These are phyloP conservation scores for Ascosphaera apis DNA, from an alignment of 2,329 filamentous ascomycete genomes.

Conservation along the genomic window DNA sequence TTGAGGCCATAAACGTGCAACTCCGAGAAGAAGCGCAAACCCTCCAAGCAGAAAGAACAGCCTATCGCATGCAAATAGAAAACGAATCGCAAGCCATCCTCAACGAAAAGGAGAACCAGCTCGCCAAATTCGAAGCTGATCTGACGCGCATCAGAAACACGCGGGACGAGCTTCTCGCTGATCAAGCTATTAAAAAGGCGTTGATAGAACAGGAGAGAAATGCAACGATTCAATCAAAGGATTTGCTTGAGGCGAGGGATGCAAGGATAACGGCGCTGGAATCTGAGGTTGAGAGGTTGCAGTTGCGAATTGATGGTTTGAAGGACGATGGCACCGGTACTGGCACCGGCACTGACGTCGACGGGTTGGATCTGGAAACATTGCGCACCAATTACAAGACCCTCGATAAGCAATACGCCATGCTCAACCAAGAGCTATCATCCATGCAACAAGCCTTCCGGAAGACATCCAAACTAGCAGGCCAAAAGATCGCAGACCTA, in stretches of 20 bases:
- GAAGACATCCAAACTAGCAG: conserved; percentile 62
- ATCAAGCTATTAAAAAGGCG: conserved; percentile 56
- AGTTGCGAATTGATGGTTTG: conserved; percentile 29
- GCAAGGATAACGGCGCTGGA: conserved; percentile 64
- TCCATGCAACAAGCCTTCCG: conserved; percentile 82
- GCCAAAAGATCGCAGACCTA: conserved; percentile 67
- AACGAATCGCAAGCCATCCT: conserved; percentile 51
- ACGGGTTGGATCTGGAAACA: conserved; percentile 39
- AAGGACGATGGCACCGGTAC: conserved; percentile 10
- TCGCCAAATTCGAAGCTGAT: conserved; percentile 62
- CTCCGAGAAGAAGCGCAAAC: conserved; percentile 68
- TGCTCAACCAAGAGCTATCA: conserved; percentile 69
- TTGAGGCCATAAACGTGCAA: conserved; percentile 72
- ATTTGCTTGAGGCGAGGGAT: conserved; percentile 56
- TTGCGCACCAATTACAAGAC: conserved; percentile 50
- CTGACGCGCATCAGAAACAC: conserved; percentile 63
- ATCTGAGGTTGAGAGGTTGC: conserved; percentile 53
- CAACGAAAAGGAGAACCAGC: conserved; percentile 57
- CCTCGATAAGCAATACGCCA: conserved; percentile 55
- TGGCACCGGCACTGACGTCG: conserved; percentile 26
- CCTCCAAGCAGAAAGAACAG: conserved; percentile 60
- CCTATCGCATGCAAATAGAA: conserved; percentile 60
- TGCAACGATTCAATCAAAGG: conserved; percentile 51
- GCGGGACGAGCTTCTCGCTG: conserved; percentile 66
- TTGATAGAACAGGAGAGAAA: conserved; percentile 53